phyloP scores from a whole-genome alignment of 371 early-diverging fungal species.

The Apophysomyces ossiformis region DNA sequence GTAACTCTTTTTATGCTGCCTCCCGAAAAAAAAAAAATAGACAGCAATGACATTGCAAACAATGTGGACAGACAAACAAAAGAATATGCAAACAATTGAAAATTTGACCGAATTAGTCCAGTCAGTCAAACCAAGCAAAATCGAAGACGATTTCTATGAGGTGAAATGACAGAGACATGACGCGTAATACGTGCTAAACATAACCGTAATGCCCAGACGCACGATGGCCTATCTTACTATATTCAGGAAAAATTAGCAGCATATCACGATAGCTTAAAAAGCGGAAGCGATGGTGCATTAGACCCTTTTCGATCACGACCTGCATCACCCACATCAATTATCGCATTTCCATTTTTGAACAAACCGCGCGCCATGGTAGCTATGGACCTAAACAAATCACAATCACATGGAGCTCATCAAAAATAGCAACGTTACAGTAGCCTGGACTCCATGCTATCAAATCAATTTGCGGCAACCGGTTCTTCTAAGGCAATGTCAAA shows the following conservation, averaged over 20 bases:
- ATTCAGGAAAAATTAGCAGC: slow-evolving; percentile 34
- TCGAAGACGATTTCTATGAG: slow-evolving; percentile 8
- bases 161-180: background rate
- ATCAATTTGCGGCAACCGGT: slow-evolving; percentile 11
- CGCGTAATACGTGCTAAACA: background rate
- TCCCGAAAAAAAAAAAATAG: background rate
- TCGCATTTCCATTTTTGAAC: slow-evolving; percentile 31
- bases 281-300: slow-evolving; percentile 13
- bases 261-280: slow-evolving; percentile 29
- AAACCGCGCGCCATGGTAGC: slow-evolving; percentile 31
- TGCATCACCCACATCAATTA: slow-evolving; percentile 21
- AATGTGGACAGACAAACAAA: slow-evolving; percentile 19
- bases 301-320: slow-evolving; percentile 14
- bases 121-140: background rate
- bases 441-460: slow-evolving; percentile 25
- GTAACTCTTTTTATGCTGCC: too few relatives aligned
- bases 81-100: slow-evolving; percentile 26
- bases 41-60: background rate
- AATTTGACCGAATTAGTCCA: background rate
- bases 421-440: slow-evolving; percentile 32
- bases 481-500: slow-evolving; percentile 16
- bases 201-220: background rate
- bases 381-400: background rate
- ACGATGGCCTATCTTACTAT: slow-evolving; percentile 31
- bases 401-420: background rate